Percentiles rank a stretch among this genome's conserved stretches.
phyloP scores from a whole-genome alignment of 306 rosid species.

The Castanea mollissima region DNA sequence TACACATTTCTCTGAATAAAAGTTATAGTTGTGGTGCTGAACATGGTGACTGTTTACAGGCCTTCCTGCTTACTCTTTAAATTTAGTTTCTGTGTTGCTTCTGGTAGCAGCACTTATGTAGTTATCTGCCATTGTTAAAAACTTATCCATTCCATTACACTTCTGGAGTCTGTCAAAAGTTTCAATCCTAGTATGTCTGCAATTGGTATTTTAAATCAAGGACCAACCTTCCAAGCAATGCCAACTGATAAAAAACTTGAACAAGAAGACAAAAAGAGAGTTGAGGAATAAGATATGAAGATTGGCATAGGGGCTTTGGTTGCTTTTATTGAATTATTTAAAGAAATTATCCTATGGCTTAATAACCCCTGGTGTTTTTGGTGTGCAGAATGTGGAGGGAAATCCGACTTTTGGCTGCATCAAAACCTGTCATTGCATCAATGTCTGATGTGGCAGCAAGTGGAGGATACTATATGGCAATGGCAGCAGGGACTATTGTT shows the following conservation, averaged over 20 bases:
- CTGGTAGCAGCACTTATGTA: neutral
- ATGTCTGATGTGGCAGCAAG: conserved; percentile 99
- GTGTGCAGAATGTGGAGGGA: conserved; percentile 95
- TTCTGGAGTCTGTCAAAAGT: neutral
- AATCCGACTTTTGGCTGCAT: conserved; percentile 86
- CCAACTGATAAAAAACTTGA: neutral
- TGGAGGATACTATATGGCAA: conserved; percentile 98
- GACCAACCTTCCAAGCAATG: neutral
- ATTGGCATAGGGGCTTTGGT: neutral
- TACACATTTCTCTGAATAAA: neutral
- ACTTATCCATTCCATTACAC: neutral
- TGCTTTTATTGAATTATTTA: neutral
- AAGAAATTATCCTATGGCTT: neutral
- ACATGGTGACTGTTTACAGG: neutral
- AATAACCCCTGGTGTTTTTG: conserved; percentile 24
- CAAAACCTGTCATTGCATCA: conserved; percentile 93
- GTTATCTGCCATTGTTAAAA: neutral
- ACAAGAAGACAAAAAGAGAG: neutral
- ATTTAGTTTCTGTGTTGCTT: neutral
- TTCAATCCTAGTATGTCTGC: neutral
- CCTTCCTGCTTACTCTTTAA: neutral
- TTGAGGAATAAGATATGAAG: neutral
- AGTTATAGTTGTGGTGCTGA: neutral
- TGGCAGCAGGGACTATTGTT: conserved; percentile 91
- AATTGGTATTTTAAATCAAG: neutral